phyloP scores from a whole-genome alignment of 768 basidiomycete genomes.

The Nidularia sp. region DNA sequence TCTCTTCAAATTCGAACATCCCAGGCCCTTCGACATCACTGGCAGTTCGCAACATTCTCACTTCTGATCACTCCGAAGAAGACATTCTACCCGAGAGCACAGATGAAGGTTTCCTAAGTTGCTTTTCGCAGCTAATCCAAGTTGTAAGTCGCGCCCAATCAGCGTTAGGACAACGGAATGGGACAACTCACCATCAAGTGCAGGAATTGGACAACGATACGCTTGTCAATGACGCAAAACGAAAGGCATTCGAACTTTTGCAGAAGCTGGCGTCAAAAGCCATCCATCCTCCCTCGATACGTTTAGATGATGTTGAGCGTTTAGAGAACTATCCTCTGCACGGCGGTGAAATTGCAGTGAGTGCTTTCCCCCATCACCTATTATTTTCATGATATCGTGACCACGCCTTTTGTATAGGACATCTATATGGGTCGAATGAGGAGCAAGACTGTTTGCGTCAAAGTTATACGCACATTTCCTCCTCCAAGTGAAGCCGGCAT shows the following conservation, averaged over 20 bases:
- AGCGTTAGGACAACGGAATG: neutral
- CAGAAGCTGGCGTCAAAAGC: constrained; percentile 8
- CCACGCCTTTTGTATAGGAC: constrained; percentile 7
- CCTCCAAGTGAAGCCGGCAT: neutral
- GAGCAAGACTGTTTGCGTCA: constrained; percentile 10
- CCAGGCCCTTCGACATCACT: neutral
- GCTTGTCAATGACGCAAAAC: neutral
- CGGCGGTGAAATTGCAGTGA: constrained; percentile 23
- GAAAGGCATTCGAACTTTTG: constrained; percentile 8
- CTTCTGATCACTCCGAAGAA: neutral
- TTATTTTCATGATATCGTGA: neutral
- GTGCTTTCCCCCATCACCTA: neutral
- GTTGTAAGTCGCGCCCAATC: neutral
- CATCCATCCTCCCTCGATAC: constrained; percentile 16
- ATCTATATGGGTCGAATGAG: constrained; percentile 12
- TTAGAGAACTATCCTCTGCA: constrained; percentile 6
- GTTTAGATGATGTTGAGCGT: constrained; percentile 10
- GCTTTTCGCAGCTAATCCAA: neutral
- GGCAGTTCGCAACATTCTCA: neutral
- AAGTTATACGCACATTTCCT: constrained; percentile 15
- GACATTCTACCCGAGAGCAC: neutral
- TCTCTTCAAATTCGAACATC: neutral
- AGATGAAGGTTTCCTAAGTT: neutral
- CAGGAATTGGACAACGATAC: neutral
- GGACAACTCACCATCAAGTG: neutral